Conservation (phyloP, 176 grass and related monocot genomes). For the Bothriochloa decipiens region DNA sequence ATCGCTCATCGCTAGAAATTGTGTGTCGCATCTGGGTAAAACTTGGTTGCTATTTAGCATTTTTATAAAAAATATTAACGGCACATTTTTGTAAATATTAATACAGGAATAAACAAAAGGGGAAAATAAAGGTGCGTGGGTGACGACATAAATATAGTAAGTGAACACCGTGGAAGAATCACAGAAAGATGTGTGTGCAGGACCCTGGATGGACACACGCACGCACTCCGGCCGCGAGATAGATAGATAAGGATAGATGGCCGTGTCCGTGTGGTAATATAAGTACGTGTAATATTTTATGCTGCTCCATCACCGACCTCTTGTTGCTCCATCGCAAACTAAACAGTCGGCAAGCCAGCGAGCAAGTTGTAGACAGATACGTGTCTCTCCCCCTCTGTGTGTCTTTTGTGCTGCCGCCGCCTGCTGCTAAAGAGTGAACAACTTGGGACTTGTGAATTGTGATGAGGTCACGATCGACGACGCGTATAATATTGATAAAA, state of each 20-base stretch:
- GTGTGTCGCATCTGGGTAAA: no score
- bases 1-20: no score
- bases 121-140: no score
- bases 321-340: not conserved
- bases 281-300: slow-evolving; percentile 34
- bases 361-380: not conserved
- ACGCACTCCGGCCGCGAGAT: not conserved
- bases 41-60: no score
- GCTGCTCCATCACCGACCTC: not conserved
- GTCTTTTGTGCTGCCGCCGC: not conserved
- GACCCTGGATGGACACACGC: not conserved
- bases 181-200: slow-evolving; percentile 13
- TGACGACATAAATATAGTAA: slow-evolving; percentile 14
- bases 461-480: not conserved
- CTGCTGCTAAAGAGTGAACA: not conserved
- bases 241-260: slow-evolving; percentile 37
- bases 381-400: not conserved
- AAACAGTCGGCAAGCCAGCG: slow-evolving; percentile 13
- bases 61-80: no score
- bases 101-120: no score
- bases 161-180: slow-evolving; percentile 36
- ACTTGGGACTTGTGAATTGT: not conserved
- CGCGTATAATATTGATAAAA: not conserved
- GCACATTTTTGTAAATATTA: no score
- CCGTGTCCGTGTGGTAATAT: not conserved